Evolutionary conservation across 441 rosid species (phyloP), one percentile per base, ranked within the genome.

Genomic region (Melastoma candidum): DNA sequence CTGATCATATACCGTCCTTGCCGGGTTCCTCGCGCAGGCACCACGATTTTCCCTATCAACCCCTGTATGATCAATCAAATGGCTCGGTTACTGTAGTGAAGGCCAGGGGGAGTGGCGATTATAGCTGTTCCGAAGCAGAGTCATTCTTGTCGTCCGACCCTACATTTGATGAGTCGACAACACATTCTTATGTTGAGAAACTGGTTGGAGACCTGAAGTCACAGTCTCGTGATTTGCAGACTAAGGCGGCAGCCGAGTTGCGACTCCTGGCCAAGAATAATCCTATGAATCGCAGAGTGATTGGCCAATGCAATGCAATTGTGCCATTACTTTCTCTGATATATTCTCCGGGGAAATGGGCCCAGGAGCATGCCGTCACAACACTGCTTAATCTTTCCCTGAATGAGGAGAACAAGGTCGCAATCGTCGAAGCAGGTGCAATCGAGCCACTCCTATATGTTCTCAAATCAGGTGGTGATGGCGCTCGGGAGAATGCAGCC

Each of bases 301-400:
- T 87, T 2, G 96, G 90, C 46, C 73, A 64, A 27, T 73, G 62
- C 11, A 94, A 90, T 59, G 98, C 85, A 51, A 72, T 92, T 47
- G 45, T 60, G 17, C 85, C 86, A 7, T 71, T 92, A 60, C 75
- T 87, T 60, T 71, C 87, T 14, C 80, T 92, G 57, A 71, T 85
- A 26, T 83, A 83, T 74, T 82, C 96, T 3, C 77, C 80, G 17
- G 77, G 72, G 60, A 75, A 70, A 74, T 54, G 53, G 66, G 79
- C 84, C 0, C 98, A 92, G 74, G 98, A 92, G 71, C 93, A 85
- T 26, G 94, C 94, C 41, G 96, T 83, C 56, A 83, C 96, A 2
- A 85, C 96, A 11, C 72, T 90, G 64, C 69, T 90, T 58, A 90
- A 90, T 68, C 76, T 90, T 60, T 92, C 96, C 13, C 85, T 92